Conservation (phyloP, 1,139 yeast species). For the Geotrichum phurueaensis region DNA sequence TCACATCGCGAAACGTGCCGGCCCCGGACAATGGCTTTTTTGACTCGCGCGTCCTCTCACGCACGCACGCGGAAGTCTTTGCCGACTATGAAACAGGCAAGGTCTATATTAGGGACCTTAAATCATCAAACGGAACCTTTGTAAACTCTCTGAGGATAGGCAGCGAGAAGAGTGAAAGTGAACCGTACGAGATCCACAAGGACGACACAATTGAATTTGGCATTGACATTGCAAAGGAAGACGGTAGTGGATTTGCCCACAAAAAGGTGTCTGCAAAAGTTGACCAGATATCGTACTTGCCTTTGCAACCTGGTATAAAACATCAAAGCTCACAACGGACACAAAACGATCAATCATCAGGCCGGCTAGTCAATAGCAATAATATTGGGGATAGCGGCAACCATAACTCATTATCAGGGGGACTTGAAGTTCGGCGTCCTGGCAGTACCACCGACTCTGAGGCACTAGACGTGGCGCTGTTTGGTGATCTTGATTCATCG, state of each 20-base stretch:
- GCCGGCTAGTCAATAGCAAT: not conserved
- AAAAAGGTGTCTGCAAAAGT: constrained; percentile 78
- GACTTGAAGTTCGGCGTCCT: not conserved
- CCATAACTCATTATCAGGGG: not conserved
- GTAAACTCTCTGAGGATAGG: constrained; percentile 69
- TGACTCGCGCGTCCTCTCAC: constrained; percentile 84
- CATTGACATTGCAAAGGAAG: constrained; percentile 74
- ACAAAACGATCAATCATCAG: not conserved
- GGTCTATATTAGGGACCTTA: constrained; percentile 75
- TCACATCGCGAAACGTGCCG: constrained; percentile 67
- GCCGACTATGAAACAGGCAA: constrained; percentile 61
- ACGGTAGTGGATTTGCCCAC: constrained; percentile 52
- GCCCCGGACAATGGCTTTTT: constrained; percentile 84
- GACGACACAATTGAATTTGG: constrained; percentile 86
- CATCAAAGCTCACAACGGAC: not conserved
- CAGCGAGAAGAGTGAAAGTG: constrained; percentile 40
- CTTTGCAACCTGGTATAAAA: constrained; percentile 31
- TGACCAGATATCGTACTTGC: constrained; percentile 61
- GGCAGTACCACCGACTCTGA: constrained; percentile 4
- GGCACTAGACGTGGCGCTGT: constrained; percentile 66
- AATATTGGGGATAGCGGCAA: not conserved
- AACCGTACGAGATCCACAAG: constrained; percentile 52
- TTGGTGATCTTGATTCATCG: constrained; percentile 65
- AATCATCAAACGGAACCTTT: constrained; percentile 92
- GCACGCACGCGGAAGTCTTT: constrained; percentile 90